These are phyloP conservation scores for Aspergillus latus DNA, from an alignment of 2,329 filamentous ascomycete genomes.

Conservation along the genomic window DNA sequence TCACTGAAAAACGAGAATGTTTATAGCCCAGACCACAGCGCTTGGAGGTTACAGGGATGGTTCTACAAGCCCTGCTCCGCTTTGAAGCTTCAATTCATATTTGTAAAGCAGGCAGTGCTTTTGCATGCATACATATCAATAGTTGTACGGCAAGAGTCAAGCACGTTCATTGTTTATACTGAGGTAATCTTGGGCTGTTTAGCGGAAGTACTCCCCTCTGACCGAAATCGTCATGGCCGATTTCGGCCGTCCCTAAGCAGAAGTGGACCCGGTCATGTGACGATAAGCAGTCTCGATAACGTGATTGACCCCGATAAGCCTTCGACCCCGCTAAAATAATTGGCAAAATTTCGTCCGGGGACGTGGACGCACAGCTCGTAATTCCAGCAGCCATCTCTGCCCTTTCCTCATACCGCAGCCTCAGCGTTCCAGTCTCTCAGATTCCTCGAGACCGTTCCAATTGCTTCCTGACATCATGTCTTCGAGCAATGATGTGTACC, in stretches of 20 bases:
- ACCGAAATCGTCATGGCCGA: background rate
- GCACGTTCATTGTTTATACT: too few species aligned
- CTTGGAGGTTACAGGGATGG: too few species aligned
- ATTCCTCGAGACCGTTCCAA: conserved; percentile 21
- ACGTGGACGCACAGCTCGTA: conserved; percentile 17
- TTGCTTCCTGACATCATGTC: conserved; percentile 34
- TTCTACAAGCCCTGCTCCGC: too few species aligned
- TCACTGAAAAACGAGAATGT: too few species aligned
- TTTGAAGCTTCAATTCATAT: too few species aligned
- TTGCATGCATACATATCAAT: too few species aligned
- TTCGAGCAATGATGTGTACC: conserved; percentile 55
- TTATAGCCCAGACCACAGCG: too few species aligned
- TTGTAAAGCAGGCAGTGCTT: too few species aligned
- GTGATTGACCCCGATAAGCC: conserved; percentile 41
- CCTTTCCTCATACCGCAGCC: conserved; percentile 15
- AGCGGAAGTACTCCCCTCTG: background rate
- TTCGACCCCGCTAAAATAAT: conserved; percentile 30
- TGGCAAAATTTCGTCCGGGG: conserved; percentile 32
- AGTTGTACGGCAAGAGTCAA: too few species aligned
- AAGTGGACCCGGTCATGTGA: conserved; percentile 20
- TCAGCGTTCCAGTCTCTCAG: conserved; percentile 14
- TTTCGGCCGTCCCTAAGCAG: conserved; percentile 1
- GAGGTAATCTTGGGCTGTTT: too few species aligned
- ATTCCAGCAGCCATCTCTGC: conserved; percentile 15
- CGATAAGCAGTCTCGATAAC: conserved; percentile 32